Evolutionary conservation across 2,329 filamentous ascomycete species (phyloP).

Genomic region (Sporothrix brunneoviolacea): DNA sequence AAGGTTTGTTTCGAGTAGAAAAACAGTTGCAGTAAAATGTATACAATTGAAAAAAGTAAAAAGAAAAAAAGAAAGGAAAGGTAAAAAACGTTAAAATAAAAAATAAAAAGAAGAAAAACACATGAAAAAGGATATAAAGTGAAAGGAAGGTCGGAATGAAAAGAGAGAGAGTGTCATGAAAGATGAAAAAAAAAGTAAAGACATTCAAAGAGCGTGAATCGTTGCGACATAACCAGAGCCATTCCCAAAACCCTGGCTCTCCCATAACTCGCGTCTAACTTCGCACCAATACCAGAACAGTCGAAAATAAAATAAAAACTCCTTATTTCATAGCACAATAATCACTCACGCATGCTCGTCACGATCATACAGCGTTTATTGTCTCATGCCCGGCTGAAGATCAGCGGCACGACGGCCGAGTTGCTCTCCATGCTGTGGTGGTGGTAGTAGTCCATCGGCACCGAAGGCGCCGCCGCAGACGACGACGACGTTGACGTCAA

Average conservation of each 20-base stretch:
- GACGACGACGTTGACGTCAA: background rate
- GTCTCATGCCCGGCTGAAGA: conserved; percentile 44
- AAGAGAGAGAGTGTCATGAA: background rate
- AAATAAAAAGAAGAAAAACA: background rate
- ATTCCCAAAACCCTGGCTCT: no score
- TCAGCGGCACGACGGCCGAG: conserved; percentile 51
- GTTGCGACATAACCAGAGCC: conserved; percentile 1
- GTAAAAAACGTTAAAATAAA: background rate
- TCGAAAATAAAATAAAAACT: background rate
- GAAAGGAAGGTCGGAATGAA: background rate
- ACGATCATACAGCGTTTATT: no score
- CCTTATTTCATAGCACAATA: no score
- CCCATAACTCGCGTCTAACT: no score
- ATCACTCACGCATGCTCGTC: no score
- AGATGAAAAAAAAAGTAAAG: background rate
- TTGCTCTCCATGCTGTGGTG: conserved; percentile 43
- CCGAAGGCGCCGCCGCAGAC: background rate
- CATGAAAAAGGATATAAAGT: background rate
- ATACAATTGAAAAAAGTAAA: background rate
- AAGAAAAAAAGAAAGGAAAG: background rate
- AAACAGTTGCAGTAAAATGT: no score
- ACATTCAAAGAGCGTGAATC: background rate
- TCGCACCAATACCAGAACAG: no score
- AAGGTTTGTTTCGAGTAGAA: no score
- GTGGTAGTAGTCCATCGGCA: conserved; percentile 21